Base-by-base conservation (phyloP, 306 rosid species). In the Gynostemma pentaphyllum region DNA sequence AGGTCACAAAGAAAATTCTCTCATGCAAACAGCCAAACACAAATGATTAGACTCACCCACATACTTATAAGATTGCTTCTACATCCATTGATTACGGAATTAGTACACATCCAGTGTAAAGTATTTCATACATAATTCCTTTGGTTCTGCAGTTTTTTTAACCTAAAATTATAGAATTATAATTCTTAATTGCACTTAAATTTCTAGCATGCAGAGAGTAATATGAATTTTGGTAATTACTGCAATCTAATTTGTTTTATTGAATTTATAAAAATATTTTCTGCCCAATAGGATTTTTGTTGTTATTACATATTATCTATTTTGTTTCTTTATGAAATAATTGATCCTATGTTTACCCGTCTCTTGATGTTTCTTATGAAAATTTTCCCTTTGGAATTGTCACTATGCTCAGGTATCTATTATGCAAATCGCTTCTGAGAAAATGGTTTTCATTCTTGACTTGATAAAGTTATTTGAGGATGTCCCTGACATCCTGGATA, bases 401-500 rank as follows among this genome's bases (percentile, higher is more conserved):
- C 72, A 65, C 71, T 62, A 19, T 66, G 76, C 79, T 76, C 90
- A 94, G 97, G 99, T 94, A 73, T 94, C 99, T 74, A 88, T 94
- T 70, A 73, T 94, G 87, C 99, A 94, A 83, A 79, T 94, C 74
- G 94, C 95, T 56, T 82, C 95, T 63, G 95, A 86, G 75, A 80
- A 80, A 69, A 72, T 57, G 75, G 90, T 68, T 65, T 86, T 88
- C 71, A 70, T 94, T 76, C 71, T 88, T 54, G 99, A 94, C 75
- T 75, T 94, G 71, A 82, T 94, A 69, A 88, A 81, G 83, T 73
- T 94, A 81, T 84, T 59, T 14, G 64, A 63, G 21, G 95, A 86
- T 47, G 86, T 69, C 57, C 89, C 99, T 32, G 82, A 70, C 26
- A 24, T 74, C 67, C 73, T 88, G 68, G 87, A 86, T 68, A 49